These are phyloP conservation scores for Phytophthora cryptogea DNA, from an alignment of 352 stramenopile genomes.

Conservation along the genomic window DNA sequence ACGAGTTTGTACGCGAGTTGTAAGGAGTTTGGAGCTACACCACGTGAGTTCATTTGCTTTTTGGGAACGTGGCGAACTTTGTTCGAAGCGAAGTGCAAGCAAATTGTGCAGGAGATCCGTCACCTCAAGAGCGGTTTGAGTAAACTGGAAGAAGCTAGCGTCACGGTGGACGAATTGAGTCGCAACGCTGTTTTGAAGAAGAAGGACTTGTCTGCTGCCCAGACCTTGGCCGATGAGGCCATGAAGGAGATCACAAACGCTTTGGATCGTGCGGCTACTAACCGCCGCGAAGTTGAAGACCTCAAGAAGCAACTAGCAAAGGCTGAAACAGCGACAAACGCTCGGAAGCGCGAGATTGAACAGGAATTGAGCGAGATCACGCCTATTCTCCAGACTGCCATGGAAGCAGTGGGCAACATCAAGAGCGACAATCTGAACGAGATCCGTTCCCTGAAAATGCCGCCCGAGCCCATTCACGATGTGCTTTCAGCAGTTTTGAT, in stretches of 20 bases:
- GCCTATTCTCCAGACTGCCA: slow-evolving; percentile 91
- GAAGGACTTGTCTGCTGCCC: slow-evolving; percentile 85
- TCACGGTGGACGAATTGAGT: slow-evolving; percentile 92
- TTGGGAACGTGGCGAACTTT: slow-evolving; percentile 79
- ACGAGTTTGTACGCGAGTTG: slow-evolving; percentile 67
- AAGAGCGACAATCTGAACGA: slow-evolving; percentile 97
- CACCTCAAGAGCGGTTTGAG: slow-evolving; percentile 90
- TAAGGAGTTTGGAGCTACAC: slow-evolving; percentile 73
- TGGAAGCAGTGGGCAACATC: slow-evolving; percentile 93
- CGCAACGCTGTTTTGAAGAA: slow-evolving; percentile 90
- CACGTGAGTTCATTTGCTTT: slow-evolving; percentile 88
- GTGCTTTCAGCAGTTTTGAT: slow-evolving; percentile 95
- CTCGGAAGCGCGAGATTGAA: slow-evolving; percentile 93
- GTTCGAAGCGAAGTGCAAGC: slow-evolving; percentile 79
- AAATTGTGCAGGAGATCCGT: slow-evolving; percentile 85
- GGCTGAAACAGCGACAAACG: slow-evolving; percentile 89
- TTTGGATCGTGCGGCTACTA: slow-evolving; percentile 86
- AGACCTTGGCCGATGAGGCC: slow-evolving; percentile 90
- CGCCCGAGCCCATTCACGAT: slow-evolving; percentile 94
- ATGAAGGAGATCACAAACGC: slow-evolving; percentile 97
- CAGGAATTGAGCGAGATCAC: slow-evolving; percentile 91
- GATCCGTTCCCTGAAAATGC: slow-evolving; percentile 95
- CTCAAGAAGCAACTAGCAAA: slow-evolving; percentile 91
- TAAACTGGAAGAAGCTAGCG: slow-evolving; percentile 91
- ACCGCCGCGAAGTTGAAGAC: slow-evolving; percentile 91